Percentiles rank a stretch among this genome's conserved stretches.
Conservation (phyloP, 2,329 filamentous ascomycete species). For the Ophidiomyces ophidiicola region DNA sequence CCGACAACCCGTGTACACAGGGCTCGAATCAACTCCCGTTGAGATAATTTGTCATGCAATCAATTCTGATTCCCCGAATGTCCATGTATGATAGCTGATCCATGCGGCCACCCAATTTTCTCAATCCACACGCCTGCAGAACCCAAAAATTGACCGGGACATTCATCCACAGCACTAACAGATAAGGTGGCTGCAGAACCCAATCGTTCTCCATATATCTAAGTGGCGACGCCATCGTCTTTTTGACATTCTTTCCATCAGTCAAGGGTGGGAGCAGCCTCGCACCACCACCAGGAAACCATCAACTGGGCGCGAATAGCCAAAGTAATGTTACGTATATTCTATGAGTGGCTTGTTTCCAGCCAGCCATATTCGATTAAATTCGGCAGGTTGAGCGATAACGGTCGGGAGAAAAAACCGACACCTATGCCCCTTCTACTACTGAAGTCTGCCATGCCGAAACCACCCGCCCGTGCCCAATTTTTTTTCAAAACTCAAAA, state of each 20-base stretch:
- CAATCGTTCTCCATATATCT: neutral
- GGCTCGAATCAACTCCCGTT: conserved; percentile 9
- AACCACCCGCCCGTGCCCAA: conserved; percentile 4
- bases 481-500: conserved; percentile 13
- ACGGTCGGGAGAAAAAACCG: neutral
- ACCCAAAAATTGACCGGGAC: conserved; percentile 4
- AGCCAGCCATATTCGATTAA: neutral
- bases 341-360: neutral
- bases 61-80: conserved; percentile 5
- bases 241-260: too few relatives aligned
- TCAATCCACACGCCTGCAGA: conserved; percentile 7
- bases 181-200: neutral
- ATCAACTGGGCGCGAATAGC: neutral
- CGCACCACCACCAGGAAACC: too few relatives aligned
- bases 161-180: neutral
- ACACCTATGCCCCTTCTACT: neutral
- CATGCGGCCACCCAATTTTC: conserved; percentile 6
- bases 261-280: too few relatives aligned
- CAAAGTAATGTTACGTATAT: neutral
- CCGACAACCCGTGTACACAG: conserved; percentile 10
- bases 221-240: neutral
- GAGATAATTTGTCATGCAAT: conserved; percentile 9
- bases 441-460: neutral
- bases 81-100: conserved; percentile 8
- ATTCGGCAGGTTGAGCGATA: neutral